Base-by-base conservation (phyloP, 2,329 filamentous ascomycete species). In the Cryoendolithus antarcticus region DNA sequence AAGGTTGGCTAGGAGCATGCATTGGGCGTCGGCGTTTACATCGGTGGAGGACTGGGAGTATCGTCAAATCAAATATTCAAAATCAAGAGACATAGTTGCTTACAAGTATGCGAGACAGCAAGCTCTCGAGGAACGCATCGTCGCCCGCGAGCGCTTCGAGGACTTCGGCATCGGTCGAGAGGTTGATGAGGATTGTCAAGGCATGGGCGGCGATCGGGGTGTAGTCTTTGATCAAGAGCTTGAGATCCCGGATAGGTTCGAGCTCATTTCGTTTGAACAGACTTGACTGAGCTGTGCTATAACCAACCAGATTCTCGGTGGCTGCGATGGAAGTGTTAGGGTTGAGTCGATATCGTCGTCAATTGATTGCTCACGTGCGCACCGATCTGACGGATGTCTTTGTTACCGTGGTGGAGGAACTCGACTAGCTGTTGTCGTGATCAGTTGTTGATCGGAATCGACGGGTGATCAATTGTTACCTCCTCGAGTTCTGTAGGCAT, bases 171-270 rank as follows among this genome's bases (percentile, higher is more conserved):
- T 96, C 88, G 10, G 76, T 76, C 1, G 83, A 81, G 10, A 91
- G 67, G 58, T 94, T 95, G 53, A 96, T 75, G 45, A 98, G 78
- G 50, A 95, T 89, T 9, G 79, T 93, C 49, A 95, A 65, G 30
- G 83, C 88, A 75, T 94, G 82, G 59, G 91, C 85, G n/a, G 89
- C 83, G 44, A 95, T 94, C 59, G 82, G 77, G 78, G 93, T 71
- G 56, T 93, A 83, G 59, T 96, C 91, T 56, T 78, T 78, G 30
- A 91, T 73, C 19, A 96, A 65, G 3, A 95, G 71, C 60, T 94
- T 96, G 44, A 98, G 67, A 54, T 95, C 83, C 53, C 80, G 84
- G 33, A 96, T 68, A 0, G 91, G 88, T 44, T 81, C 71, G 9
- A 93, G 64, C 40, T 85, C 71, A 21, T 86, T 75, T 6, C 70